Evolutionary conservation across 495 filamentous ascomycete genomes (phyloP), one percentile per base, ranked within the genome.

Genomic region (Daldinia caldariorum): DNA sequence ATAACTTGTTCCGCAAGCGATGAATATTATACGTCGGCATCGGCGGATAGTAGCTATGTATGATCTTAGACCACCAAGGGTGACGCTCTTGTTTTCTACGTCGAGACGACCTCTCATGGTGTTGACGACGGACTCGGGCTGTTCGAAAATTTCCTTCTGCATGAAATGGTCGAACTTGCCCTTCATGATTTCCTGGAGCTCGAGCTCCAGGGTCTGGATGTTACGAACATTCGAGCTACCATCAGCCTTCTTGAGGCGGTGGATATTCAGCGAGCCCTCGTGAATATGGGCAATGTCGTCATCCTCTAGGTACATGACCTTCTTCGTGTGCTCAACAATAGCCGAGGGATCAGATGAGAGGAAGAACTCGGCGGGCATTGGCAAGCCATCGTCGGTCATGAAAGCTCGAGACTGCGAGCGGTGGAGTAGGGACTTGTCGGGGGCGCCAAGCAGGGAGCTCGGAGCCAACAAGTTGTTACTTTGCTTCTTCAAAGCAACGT

Each of bases 151-250:
- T 79, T 99, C 95, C 86, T 99, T 99, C 79, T 99, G 96, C 95
- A 99, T 99, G 86, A 97, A 99, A 82, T 99, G 95, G 78, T 99
- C 95, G 81, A 98, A 99, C 76, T 94, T 96, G 77, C 95, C 95
- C 88, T 98, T 99, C 95, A 99, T 99, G 80, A 99, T 99, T 83
- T 99, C 95, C 84, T 99, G 95, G 60, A 99, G 89, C 87, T 99
- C 93, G 43, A 99, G 89, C 83, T 99, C 95, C 60, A 99, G 87
- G 47, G 95, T 99, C 85, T 99, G 95, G 80, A 99, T 99, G 58
- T 91, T 91, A 75, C 95, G 93, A 59, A 98, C 94, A 77, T 97
- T 97, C 77, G 93, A 97, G 70, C 91, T 92, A 58, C 95, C 96
- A 82, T 98, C 94, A 75, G 93, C 90, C 86, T 98, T 98, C 77